Conservation (phyloP, 1,284 basidiomycete species). For the Athelia psychrophila region DNA sequence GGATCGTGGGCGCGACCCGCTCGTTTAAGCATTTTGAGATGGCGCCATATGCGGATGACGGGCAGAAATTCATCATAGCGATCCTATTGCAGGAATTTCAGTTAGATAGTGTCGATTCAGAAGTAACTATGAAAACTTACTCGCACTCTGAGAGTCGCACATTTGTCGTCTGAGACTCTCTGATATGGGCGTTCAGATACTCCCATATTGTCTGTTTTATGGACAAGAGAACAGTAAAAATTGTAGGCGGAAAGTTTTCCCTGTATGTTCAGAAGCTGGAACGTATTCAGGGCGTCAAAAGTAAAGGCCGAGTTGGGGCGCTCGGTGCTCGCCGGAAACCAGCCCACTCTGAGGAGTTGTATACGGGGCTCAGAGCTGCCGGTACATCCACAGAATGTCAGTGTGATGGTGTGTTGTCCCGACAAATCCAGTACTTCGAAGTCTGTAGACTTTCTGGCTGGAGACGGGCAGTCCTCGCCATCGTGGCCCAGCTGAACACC, state of each 20-base stretch:
- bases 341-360: slow-evolving; percentile 10
- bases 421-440: slow-evolving; percentile 14
- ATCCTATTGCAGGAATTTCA: not conserved
- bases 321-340: slow-evolving; percentile 8
- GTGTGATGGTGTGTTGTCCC: slow-evolving; percentile 12
- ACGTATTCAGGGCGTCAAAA: slow-evolving; percentile 8
- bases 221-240: slow-evolving; percentile 7
- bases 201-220: slow-evolving; percentile 8
- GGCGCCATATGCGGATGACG: slow-evolving; percentile 8
- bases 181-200: slow-evolving; percentile 5
- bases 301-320: slow-evolving; percentile 10
- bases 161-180: too few relatives aligned
- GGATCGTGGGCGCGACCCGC: slow-evolving; percentile 11
- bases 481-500: slow-evolving; percentile 3
- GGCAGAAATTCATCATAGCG: slow-evolving; percentile 5
- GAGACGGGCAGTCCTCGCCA: not conserved
- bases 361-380: not conserved
- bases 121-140: too few relatives aligned
- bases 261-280: slow-evolving; percentile 7
- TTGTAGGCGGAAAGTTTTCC: slow-evolving; percentile 9
- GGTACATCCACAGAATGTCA: slow-evolving; percentile 15
- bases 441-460: not conserved
- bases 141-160: too few relatives aligned
- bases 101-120: too few relatives aligned
- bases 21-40: slow-evolving; percentile 10